Conservation (phyloP, 345 rosid genomes). For the Bruguiera sexangula region DNA sequence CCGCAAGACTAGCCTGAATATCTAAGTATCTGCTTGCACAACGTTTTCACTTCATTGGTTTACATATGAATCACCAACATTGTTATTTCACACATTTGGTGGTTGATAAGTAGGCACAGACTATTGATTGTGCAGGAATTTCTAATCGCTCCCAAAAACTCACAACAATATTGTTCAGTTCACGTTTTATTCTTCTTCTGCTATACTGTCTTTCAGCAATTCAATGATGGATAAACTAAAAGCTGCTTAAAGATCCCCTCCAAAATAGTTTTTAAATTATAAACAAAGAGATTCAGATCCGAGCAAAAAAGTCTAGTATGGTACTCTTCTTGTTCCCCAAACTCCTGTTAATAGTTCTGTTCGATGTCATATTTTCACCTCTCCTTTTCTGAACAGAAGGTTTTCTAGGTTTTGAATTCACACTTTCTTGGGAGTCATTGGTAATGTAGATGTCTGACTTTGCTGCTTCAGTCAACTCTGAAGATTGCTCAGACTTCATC, state of each 20-base stretch:
- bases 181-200: not conserved
- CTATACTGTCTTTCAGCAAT: not conserved
- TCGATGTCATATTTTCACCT: constrained; percentile 26
- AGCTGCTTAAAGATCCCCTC: not conserved
- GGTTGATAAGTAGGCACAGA: too few species aligned
- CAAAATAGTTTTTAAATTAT: not conserved
- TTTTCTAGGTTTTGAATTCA: constrained; percentile 45
- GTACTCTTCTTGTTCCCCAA: constrained; percentile 35
- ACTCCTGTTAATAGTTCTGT: constrained; percentile 27
- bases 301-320: constrained; percentile 66
- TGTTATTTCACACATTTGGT: too few species aligned
- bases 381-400: constrained; percentile 26
- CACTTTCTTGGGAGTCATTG: constrained; percentile 46
- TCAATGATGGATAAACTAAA: not conserved
- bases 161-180: not conserved
- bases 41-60: too few species aligned
- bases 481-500: constrained; percentile 23
- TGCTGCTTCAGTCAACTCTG: constrained; percentile 36
- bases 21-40: too few species aligned
- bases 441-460: constrained; percentile 13
- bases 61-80: too few species aligned
- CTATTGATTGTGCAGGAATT: too few species aligned
- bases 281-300: not conserved
- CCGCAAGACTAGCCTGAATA: too few species aligned
- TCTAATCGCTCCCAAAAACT: too few species aligned